Evolutionary conservation across 257 asterid species (phyloP).

Genomic region (Lithospermum erythrorhizon): DNA sequence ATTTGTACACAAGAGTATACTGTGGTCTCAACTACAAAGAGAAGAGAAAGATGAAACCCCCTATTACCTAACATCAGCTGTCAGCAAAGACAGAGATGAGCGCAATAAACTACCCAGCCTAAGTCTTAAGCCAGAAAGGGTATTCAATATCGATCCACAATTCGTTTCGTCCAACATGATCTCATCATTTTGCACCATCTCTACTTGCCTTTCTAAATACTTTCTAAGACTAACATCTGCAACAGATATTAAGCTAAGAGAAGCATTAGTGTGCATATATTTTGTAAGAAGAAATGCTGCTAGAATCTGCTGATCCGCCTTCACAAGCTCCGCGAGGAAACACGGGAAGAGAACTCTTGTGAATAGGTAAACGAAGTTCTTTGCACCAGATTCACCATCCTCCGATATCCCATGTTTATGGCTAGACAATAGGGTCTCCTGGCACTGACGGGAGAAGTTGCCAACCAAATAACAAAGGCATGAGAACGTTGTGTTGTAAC

Average conservation of each 20-base stretch:
- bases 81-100: conserved; percentile 43
- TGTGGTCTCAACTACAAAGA: background rate
- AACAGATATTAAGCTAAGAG: conserved; percentile 52
- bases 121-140: conserved; percentile 33
- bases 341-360: conserved; percentile 56
- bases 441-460: conserved; percentile 47
- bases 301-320: conserved; percentile 59
- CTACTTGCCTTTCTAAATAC: conserved; percentile 41
- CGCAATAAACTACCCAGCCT: conserved; percentile 36
- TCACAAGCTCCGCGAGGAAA: conserved; percentile 72
- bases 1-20: background rate
- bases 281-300: conserved; percentile 73
- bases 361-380: conserved; percentile 23
- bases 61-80: conserved; percentile 31
- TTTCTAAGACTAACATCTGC: conserved; percentile 57
- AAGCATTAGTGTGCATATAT: conserved; percentile 57
- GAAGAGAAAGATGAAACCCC: conserved; percentile 1
- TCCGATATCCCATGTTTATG: conserved; percentile 4
- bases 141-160: conserved; percentile 25
- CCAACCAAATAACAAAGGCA: conserved; percentile 76
- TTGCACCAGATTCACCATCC: conserved; percentile 15
- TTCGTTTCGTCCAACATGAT: conserved; percentile 18
- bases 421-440: conserved; percentile 32
- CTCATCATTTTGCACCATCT: conserved; percentile 19
- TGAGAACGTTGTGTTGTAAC: conserved; percentile 56